A percentile compares a stretch with the other conserved stretches of the same genome.
phyloP scores from a whole-genome alignment of 345 rosid species.

The Ricinus communis region DNA sequence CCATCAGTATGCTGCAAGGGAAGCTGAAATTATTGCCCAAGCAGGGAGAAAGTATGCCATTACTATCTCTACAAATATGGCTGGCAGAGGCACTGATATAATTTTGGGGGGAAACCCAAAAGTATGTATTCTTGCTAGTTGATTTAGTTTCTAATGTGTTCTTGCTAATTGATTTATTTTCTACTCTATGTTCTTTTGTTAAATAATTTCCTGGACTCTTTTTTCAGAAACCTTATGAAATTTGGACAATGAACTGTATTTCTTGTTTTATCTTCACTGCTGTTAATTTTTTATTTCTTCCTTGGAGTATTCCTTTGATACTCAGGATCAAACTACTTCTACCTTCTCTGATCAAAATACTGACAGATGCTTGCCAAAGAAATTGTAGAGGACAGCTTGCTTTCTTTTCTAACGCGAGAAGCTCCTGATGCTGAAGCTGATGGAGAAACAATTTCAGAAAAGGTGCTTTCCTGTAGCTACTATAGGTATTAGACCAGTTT shows the following conservation, averaged over 20 bases:
- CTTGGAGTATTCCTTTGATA: slow-evolving; percentile 19
- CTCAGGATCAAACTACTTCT: slow-evolving; percentile 9
- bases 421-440: slow-evolving; percentile 46
- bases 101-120: slow-evolving; percentile 96
- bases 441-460: slow-evolving; percentile 43
- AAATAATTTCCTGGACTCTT: not conserved
- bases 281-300: slow-evolving; percentile 1
- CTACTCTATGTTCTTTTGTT: not conserved
- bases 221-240: not conserved
- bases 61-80: slow-evolving; percentile 97
- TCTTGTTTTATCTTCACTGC: not conserved
- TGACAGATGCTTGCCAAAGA: slow-evolving; percentile 86
- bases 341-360: slow-evolving; percentile 25
- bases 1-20: slow-evolving; percentile 89
- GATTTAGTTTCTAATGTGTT: slow-evolving; percentile 5
- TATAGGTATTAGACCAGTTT: slow-evolving; percentile 10
- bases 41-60: slow-evolving; percentile 92
- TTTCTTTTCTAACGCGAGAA: slow-evolving; percentile 69
- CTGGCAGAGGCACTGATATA: slow-evolving; percentile 97
- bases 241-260: slow-evolving; percentile 9
- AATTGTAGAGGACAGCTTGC: slow-evolving; percentile 77
- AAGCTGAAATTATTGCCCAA: slow-evolving; percentile 90
- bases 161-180: not conserved
- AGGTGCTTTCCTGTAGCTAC: slow-evolving; percentile 42
- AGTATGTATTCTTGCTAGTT: slow-evolving; percentile 42